A percentile compares a stretch with the other conserved stretches of the same genome.
phyloP scores from a whole-genome alignment of 2,329 filamentous ascomycete genomes.

The Nannizziopsis barbatae region DNA sequence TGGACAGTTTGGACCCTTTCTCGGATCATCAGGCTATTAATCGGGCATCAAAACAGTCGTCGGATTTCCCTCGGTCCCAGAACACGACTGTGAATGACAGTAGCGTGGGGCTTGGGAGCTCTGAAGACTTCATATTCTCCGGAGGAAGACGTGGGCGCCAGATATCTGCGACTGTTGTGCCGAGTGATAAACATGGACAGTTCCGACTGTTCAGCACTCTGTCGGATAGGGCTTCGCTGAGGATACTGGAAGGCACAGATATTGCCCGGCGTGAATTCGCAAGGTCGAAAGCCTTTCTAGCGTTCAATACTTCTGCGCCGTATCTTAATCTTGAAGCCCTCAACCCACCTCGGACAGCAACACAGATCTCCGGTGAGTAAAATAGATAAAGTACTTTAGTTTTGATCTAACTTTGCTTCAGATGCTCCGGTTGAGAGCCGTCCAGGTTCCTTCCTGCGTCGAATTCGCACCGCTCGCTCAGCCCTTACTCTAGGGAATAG shows the following conservation, averaged over 20 bases:
- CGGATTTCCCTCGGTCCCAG: slow-evolving; percentile 7
- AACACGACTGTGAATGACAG: background rate
- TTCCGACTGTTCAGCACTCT: slow-evolving; percentile 18
- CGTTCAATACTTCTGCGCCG: slow-evolving; percentile 23
- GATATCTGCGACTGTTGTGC: slow-evolving; percentile 7
- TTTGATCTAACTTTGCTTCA: background rate
- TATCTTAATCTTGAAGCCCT: slow-evolving; percentile 10
- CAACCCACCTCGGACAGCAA: background rate
- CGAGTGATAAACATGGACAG: slow-evolving; percentile 6
- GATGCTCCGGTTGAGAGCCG: background rate
- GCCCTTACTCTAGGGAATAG: slow-evolving; percentile 21
- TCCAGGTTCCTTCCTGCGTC: slow-evolving; percentile 16
- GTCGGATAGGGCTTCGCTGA: slow-evolving; percentile 17
- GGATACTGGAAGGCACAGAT: slow-evolving; percentile 18
- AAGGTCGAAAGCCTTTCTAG: slow-evolving; percentile 11
- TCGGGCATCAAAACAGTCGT: background rate
- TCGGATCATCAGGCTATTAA: slow-evolving; percentile 11
- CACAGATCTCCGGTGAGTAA: background rate
- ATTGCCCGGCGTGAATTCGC: slow-evolving; percentile 18
- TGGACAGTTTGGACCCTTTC: slow-evolving; percentile 11
- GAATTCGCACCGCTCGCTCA: slow-evolving; percentile 29
- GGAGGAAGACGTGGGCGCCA: background rate
- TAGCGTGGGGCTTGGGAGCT: slow-evolving; percentile 4
- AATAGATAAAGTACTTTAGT: background rate
- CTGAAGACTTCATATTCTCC: background rate